Base-by-base conservation (phyloP, 345 rosid genomes). In the Murraya koenigii region DNA sequence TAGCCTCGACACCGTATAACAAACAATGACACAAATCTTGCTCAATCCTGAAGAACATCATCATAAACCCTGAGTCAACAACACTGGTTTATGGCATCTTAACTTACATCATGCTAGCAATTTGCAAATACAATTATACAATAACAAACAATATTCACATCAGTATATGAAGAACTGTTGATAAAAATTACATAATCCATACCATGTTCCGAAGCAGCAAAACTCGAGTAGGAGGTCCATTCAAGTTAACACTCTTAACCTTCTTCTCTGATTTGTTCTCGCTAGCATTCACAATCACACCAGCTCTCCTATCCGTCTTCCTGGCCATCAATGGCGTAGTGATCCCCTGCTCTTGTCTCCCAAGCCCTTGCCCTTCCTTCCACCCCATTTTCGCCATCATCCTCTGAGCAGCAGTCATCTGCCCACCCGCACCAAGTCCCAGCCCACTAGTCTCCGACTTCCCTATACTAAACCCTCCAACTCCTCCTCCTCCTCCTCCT, bases 381-480 rank as follows among this genome's bases (percentile, higher is more conserved):
- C 99, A 96, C 0, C 99, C 99, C 99, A 96, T 96, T 84, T 94
- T 96, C 1, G 97, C 99, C 99, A 96, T 96, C 99, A 96, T 96
- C 87, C 94, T 90, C 87, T 96, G 98, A 0, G 99, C 98, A 0
- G 99, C 98, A n/a, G 99, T 96, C 99, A 96, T 96, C 77, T 96
- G 97, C 49, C 99, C 99, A 23, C 99, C 99, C 0, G 97, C 97
- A 36, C 99, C 99, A 49, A 96, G 87, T 33, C 99, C 99, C 77
- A 96, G 81, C 3, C 99, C 99, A 44, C 81, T 86, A 15, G 94
- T 94, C 84, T 94, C 99, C 32, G 98, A 91, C 80, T 92, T 96
- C 19, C 94, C 97, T 28, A 96, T 90, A 1, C 54, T 82, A 80
- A 96, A 96, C 59, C 86, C 80, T n/a, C 72, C n/a, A n/a, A n/a